Evolutionary conservation across 129 eudicot genomes (phyloP).

Genomic region (Tanacetum coccineum): DNA sequence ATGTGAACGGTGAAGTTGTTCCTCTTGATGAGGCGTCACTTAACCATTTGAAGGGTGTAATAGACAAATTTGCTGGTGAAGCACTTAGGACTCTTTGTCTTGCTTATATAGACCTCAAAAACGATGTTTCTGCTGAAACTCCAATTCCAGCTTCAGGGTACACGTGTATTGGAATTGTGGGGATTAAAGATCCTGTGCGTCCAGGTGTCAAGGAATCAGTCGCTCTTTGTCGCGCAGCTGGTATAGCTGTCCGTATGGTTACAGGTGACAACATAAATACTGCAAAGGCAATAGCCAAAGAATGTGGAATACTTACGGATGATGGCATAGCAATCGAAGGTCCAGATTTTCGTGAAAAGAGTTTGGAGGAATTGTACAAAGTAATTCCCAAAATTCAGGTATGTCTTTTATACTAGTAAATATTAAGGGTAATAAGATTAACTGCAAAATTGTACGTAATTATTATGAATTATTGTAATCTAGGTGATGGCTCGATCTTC

Average conservation of each 20-base stretch:
- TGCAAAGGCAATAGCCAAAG: slow-evolving; percentile 95
- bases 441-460: background rate
- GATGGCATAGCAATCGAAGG: slow-evolving; percentile 95
- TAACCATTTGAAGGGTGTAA: slow-evolving; percentile 49
- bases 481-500: slow-evolving; percentile 99
- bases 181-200: slow-evolving; percentile 96
- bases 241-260: slow-evolving; percentile 88
- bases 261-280: slow-evolving; percentile 96
- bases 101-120: slow-evolving; percentile 71
- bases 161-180: slow-evolving; percentile 93
- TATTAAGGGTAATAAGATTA: background rate
- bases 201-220: slow-evolving; percentile 98
- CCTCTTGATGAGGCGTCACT: slow-evolving; percentile 53
- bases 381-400: slow-evolving; percentile 93
- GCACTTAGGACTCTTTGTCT: slow-evolving; percentile 93
- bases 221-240: slow-evolving; percentile 90
- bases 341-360: slow-evolving; percentile 88
- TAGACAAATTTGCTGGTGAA: slow-evolving; percentile 78
- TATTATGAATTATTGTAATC: background rate
- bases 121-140: slow-evolving; percentile 50
- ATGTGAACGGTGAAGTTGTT: slow-evolving; percentile 65
- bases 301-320: slow-evolving; percentile 97
- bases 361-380: slow-evolving; percentile 54
- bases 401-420: background rate
- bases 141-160: slow-evolving; percentile 68